Evolutionary conservation across 345 rosid species (phyloP), one percentile per base, ranked within the genome.

Genomic region (Citrus glauca): DNA sequence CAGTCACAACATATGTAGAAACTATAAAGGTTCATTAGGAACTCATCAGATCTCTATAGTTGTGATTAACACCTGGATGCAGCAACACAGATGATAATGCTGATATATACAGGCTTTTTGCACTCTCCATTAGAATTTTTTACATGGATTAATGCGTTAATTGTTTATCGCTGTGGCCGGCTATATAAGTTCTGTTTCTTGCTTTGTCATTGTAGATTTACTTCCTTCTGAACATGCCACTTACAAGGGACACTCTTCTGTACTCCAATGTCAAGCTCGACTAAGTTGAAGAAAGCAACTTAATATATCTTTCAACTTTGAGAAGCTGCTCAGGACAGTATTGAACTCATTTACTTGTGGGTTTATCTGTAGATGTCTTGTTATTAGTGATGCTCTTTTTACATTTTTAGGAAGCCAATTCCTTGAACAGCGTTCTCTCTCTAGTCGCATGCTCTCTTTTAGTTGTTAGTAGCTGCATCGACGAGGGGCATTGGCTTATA

Each of bases 221-320:
- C 86, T 88, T 88, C 87, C 97, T 96, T 33, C 83, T 94, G 77
- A 69, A 91, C 75, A 96, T 96, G 99, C 98, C 97, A 32, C 82
- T 96, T 65, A 92, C 98, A 1, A 90, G 85, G 89, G 99, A 96
- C 87, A 96, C 97, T 25, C 99, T 96, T 72, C 83, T 96, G 62
- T 94, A 96, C 83, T 92, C 99, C 20, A 96, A 91, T 79, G 97
- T 94, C 83, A 96, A 94, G 91, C 98, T 96, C 35, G 98, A 96
- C 83, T 96, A 84, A 86, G 84, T 76, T 25, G 70, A 53, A 71
- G 28, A 24, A 35, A 37, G 63, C 71, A 37, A 50, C 68, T 32
- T 50, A 45, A 25, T 24, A 55, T 32, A 67, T 57, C 53, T 77
- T 78, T 72, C 68, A 67, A 62, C 76, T 68, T 37, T 59, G 33